Conservation (phyloP, 345 rosid genomes). For the Acer campestre region DNA sequence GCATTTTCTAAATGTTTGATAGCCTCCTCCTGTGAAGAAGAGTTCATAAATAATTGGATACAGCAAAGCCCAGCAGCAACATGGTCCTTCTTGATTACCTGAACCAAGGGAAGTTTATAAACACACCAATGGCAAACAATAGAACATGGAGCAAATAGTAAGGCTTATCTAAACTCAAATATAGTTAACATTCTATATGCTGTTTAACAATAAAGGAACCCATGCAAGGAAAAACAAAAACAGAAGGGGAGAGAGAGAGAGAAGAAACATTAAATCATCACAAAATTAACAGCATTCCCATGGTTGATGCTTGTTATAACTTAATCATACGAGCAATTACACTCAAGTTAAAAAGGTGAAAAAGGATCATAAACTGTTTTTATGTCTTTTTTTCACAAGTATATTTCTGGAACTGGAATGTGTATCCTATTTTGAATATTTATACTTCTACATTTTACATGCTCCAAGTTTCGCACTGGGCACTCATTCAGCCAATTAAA, state of each 20-base stretch:
- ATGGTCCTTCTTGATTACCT: conserved; percentile 95
- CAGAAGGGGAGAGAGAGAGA: not conserved
- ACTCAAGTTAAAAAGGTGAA: not conserved
- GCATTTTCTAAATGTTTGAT: conserved; percentile 88
- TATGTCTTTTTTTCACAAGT: not conserved
- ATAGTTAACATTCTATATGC: not conserved
- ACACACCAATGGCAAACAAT: conserved; percentile 1
- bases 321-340: not conserved
- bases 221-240: not conserved
- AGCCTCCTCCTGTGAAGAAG: conserved; percentile 88
- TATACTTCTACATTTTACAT: not conserved
- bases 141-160: conserved; percentile 2
- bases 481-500: not conserved
- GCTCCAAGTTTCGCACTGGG: not conserved
- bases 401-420: not conserved
- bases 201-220: not conserved
- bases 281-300: not conserved
- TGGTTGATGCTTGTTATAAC: not conserved
- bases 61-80: conserved; percentile 96
- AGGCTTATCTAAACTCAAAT: conserved; percentile 6
- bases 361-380: not conserved
- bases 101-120: conserved; percentile 26
- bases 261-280: not conserved
- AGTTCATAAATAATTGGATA: conserved; percentile 90
- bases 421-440: not conserved